Conservation (phyloP, 345 rosid species). For the Ricinus communis region DNA sequence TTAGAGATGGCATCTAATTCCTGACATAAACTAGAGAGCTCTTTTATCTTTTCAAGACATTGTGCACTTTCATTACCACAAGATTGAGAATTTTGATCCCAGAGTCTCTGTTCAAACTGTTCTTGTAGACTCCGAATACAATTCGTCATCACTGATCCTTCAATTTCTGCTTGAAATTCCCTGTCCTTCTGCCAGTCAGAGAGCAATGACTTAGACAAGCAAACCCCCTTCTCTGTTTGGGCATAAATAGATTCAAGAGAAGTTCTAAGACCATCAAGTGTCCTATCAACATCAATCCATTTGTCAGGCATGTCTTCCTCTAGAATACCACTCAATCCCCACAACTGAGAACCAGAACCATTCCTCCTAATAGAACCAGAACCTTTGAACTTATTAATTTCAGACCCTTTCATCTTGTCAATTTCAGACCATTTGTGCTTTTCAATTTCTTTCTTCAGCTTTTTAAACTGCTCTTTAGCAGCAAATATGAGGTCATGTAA, state of each 20-base stretch:
- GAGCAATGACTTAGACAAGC: conserved; percentile 36
- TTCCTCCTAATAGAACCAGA: conserved; percentile 33
- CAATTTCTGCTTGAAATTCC: conserved; percentile 48
- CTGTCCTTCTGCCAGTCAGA: conserved; percentile 55
- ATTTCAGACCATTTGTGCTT: conserved; percentile 32
- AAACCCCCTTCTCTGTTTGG: conserved; percentile 7
- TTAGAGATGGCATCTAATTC: conserved; percentile 66
- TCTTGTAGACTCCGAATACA: conserved; percentile 52
- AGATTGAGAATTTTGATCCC: conserved; percentile 41
- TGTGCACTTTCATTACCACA: conserved; percentile 33
- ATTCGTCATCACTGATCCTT: conserved; percentile 43
- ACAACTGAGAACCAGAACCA: conserved; percentile 34
- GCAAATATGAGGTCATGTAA: conserved; percentile 34
- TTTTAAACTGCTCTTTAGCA: conserved; percentile 50
- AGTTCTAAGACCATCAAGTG: conserved; percentile 21
- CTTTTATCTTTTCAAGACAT: conserved; percentile 48
- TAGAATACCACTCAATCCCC: conserved; percentile 47
- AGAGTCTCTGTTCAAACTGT: conserved; percentile 49
- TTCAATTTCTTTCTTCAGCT: conserved; percentile 58
- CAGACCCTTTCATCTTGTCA: conserved; percentile 13
- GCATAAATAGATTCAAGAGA: conserved; percentile 8
- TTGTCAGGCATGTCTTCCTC: conserved; percentile 40
- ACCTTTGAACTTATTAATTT: conserved; percentile 46
- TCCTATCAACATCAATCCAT: conserved; percentile 22
- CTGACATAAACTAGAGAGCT: conserved; percentile 60